phyloP scores from a whole-genome alignment of 1,139 yeast genomes.

The Yamadazyma spencermartinsiae region DNA sequence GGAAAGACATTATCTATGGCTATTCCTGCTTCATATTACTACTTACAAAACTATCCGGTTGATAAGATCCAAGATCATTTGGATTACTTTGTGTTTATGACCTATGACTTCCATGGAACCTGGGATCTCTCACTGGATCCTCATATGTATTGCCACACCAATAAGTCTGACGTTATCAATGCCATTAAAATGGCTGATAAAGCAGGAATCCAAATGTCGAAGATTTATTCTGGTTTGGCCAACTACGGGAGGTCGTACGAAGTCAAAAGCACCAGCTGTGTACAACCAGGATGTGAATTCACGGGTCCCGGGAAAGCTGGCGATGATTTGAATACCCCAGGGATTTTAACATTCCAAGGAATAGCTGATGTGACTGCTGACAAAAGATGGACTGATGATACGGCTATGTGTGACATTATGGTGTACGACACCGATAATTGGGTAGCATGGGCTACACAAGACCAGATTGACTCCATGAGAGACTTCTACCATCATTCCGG shows the following conservation, averaged over 20 bases:
- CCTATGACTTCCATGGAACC: constrained; percentile 19
- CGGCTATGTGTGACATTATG: constrained; percentile 19
- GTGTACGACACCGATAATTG: constrained; percentile 14
- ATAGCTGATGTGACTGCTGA: constrained; percentile 10
- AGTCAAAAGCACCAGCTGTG: constrained; percentile 1
- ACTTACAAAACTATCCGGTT: constrained; percentile 16
- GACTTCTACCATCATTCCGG: constrained; percentile 15
- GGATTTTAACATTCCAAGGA: constrained; percentile 16
- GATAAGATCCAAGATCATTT: constrained; percentile 15
- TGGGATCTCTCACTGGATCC: constrained; percentile 11
- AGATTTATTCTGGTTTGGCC: constrained; percentile 1
- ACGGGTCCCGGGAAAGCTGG: constrained; percentile 8
- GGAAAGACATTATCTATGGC: constrained; percentile 22
- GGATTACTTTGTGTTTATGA: constrained; percentile 19
- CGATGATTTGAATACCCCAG: constrained; percentile 10
- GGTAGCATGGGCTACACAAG: constrained; percentile 20
- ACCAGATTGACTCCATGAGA: constrained; percentile 12
- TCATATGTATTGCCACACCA: constrained; percentile 1
- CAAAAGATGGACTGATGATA: constrained; percentile 16
- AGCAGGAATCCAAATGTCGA: constrained; percentile 2
- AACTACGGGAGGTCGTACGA: constrained; percentile 3
- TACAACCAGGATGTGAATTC: constrained; percentile 1
- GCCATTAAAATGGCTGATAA: constrained; percentile 3
- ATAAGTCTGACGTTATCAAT: neutral
- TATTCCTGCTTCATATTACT: constrained; percentile 16